A percentile compares a stretch with the other conserved stretches of the same genome.
phyloP scores from a whole-genome alignment of 2,329 filamentous ascomycete species.

The Colletotrichum cuscutae region DNA sequence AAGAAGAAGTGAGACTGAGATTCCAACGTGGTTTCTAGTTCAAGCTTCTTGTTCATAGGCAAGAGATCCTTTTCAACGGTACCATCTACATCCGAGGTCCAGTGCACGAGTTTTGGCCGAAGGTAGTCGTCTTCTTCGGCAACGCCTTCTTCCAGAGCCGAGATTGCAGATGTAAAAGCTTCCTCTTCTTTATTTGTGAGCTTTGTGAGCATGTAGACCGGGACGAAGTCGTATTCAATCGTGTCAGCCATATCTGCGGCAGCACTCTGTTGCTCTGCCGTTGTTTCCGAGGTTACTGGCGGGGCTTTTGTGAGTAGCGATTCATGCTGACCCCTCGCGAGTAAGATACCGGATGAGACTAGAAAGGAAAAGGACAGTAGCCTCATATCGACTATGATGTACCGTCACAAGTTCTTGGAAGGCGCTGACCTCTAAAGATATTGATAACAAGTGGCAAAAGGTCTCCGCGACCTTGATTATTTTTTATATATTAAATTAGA shows the following conservation, averaged over 20 bases:
- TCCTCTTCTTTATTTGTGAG: not conserved
- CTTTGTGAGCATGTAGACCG: not conserved
- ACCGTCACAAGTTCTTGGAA: not conserved
- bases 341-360: not conserved
- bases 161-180: not conserved
- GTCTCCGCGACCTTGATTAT: not conserved
- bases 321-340: not conserved
- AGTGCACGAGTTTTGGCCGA: not conserved
- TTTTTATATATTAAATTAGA: no score
- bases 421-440: not conserved
- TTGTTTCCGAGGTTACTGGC: not conserved
- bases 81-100: not conserved
- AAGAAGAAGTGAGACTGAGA: not conserved
- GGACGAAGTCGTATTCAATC: not conserved
- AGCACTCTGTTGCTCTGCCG: not conserved
- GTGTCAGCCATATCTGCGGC: not conserved
- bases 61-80: not conserved
- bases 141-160: not conserved
- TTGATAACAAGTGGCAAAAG: not conserved
- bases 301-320: not conserved
- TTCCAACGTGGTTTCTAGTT: not conserved
- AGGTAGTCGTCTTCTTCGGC: not conserved
- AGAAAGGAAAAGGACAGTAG: not conserved
- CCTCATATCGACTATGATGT: not conserved
- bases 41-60: not conserved